Conservation (phyloP, 306 rosid species). For the Macrotyloma uniflorum region DNA sequence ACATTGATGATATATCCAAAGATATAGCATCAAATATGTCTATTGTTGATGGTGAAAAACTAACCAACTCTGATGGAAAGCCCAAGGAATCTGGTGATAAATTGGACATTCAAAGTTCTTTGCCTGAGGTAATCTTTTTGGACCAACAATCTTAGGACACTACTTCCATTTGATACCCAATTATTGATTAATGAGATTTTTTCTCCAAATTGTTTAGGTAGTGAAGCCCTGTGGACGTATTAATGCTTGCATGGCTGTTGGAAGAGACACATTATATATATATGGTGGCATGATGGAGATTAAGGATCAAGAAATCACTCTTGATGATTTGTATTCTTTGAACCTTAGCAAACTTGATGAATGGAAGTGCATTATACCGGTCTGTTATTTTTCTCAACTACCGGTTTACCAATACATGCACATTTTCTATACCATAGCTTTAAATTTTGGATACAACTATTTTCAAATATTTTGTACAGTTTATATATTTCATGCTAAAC, state of each 20-base stretch:
- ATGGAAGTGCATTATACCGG: slow-evolving; percentile 98
- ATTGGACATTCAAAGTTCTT: slow-evolving; percentile 51
- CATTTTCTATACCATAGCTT: background rate
- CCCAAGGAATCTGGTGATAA: slow-evolving; percentile 48
- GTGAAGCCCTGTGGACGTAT: slow-evolving; percentile 98
- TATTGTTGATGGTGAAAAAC: slow-evolving; percentile 49
- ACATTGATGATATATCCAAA: slow-evolving; percentile 64
- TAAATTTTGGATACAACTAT: background rate
- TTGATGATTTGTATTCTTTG: slow-evolving; percentile 87
- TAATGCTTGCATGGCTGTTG: slow-evolving; percentile 89
- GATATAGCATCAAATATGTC: slow-evolving; percentile 59
- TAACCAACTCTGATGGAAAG: slow-evolving; percentile 53
- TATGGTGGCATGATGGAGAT: slow-evolving; percentile 99
- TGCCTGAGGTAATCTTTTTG: slow-evolving; percentile 76
- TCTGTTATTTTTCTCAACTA: slow-evolving; percentile 49
- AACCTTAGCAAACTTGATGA: slow-evolving; percentile 98
- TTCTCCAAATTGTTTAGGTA: slow-evolving; percentile 51
- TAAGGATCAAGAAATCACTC: slow-evolving; percentile 88
- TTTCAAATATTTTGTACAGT: background rate
- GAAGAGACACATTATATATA: slow-evolving; percentile 78
- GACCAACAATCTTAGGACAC: slow-evolving; percentile 31
- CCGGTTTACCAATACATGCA: slow-evolving; percentile 5
- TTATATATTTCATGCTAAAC: background rate
- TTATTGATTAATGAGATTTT: slow-evolving; percentile 35
- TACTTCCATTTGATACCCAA: slow-evolving; percentile 27